Base-by-base conservation (phyloP, 148 eudicot species). In the Amaranthus cruentus region DNA sequence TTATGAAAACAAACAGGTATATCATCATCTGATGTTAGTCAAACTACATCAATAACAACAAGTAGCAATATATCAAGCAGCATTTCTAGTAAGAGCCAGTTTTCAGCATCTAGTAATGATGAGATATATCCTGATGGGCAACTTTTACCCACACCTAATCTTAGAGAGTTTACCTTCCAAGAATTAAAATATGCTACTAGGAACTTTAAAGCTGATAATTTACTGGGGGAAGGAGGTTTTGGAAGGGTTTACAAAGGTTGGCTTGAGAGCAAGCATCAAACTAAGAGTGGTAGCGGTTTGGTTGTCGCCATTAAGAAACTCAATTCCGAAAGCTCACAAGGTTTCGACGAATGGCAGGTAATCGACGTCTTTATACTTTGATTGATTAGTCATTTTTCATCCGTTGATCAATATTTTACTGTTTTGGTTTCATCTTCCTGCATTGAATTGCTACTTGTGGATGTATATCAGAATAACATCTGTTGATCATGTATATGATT, bases 311-410 rank as follows among this genome's bases (percentile, higher is more conserved):
- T 93, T 62, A 93, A 91, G 80, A 91, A 88, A 76, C 80, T 93
- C 75, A 84, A 84, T 69, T 74, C 87, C 4, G 95, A 88, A 60
- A 87, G 98, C 81, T 4, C 80, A 57, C 98, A 93, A 78, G 98
- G 98, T 43, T 85, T 88, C 44, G 77, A 88, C 46, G 98, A 93
- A 71, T 93, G 98, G 98, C 89, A 85, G 97, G 98, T 91, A 82
- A 42, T 11, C 6, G 6, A 43, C 44, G 8, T 59, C 62, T 6
- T 18, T 12, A 28, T 28, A 28, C 38, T 28, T 28, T 28, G 38
- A 28, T 28, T 28, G 38, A 28, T 28, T 28, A 28, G 38, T 28
- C 38, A 28, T 18, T 14, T 57, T 5, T n/a, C 21, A 58, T 18
- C 18, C 28, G 13, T 54, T 9, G 3, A 13, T 12, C 28, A 7